Base-by-base conservation (phyloP, 306 rosid species). In the Casuarina equisetifolia region DNA sequence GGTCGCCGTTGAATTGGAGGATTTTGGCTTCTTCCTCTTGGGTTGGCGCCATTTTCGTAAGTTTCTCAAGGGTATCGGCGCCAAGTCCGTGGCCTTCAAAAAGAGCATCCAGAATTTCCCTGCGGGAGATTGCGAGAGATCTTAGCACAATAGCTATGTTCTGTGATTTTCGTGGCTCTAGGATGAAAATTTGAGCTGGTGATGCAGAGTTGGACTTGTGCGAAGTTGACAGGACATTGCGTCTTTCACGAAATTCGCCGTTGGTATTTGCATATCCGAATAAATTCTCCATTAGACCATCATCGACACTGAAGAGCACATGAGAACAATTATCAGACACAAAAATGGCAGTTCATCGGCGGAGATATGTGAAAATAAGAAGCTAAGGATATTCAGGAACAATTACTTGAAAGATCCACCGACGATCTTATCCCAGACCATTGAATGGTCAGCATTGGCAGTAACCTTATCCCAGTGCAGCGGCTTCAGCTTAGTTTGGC, bases 391-490 rank as follows among this genome's bases (percentile, higher is more conserved):
- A 66, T 39, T 3, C 74, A 50, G 76, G 35, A 63, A 57, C 32
- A 74, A 2, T 39, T 89, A 89, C 98, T 92, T 44, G 77, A 92
- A 88, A 74, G 96, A 90, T 32, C 96, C 97, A 63, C 87, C 96
- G 70, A 87, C 84, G 83, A 94, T 86, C 87, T 88, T 86, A 83
- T 93, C 91, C 96, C 96, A 93, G 62, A 90, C 97, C 67, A 90
- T 88, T 54, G 94, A 86, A 79, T 88, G 98, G 83, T 92, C 94
- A 77, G 81, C 94, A 76, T 81, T 89, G 5, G 97, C 92, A 46
- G 66, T 80, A 63, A 92, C 96, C 86, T 94, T 94, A 84, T 94
- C 98, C 98, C 98, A 92, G 66, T 90, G 97, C 69, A 94, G 83
- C 49, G 96, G 97, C 84, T 92, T 94, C 79, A 92, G 78, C 89